A percentile compares a stretch with the other conserved stretches of the same genome.
Evolutionary conservation across 2,329 filamentous ascomycete species (phyloP).

Genomic region (Venturia nashicola): DNA sequence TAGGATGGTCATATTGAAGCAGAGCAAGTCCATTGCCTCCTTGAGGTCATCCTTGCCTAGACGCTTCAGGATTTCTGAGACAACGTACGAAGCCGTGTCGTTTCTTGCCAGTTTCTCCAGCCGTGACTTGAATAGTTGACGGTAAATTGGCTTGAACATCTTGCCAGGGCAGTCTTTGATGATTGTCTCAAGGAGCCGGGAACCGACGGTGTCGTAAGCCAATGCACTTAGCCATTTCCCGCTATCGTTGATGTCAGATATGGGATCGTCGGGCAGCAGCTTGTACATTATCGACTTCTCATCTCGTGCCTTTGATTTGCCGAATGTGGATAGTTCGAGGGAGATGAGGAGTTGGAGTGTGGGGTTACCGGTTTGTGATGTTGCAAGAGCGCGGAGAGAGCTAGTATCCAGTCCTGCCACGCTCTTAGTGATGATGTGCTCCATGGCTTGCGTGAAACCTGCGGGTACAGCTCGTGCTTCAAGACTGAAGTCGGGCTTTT

Average conservation of each 20-base stretch:
- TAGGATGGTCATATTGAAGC: conserved; percentile 60
- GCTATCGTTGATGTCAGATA: conserved; percentile 60
- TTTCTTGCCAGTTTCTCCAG: conserved; percentile 76
- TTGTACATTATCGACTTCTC: conserved; percentile 58
- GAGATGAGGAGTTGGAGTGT: conserved; percentile 83
- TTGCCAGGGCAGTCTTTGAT: conserved; percentile 72
- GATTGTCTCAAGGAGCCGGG: conserved; percentile 78
- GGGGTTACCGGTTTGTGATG: conserved; percentile 83
- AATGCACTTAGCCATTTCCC: conserved; percentile 75
- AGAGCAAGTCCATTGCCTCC: conserved; percentile 57
- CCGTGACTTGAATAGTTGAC: conserved; percentile 64
- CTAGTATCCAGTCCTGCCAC: conserved; percentile 64
- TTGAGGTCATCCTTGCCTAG: conserved; percentile 77
- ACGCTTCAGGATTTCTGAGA: conserved; percentile 69
- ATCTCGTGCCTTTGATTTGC: conserved; percentile 53
- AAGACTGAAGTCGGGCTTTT: conserved; percentile 31
- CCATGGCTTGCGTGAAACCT: conserved; percentile 63
- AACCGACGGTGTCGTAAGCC: conserved; percentile 83
- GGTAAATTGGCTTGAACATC: conserved; percentile 79
- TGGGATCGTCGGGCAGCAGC: conserved; percentile 67
- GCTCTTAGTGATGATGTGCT: conserved; percentile 71
- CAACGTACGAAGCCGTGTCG: conserved; percentile 80
- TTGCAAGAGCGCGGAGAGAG: conserved; percentile 71
- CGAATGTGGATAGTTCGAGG: conserved; percentile 66
- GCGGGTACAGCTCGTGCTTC: conserved; percentile 51